Base-by-base conservation (phyloP, 2,329 filamentous ascomycete species). In the Xylaria sp. region DNA sequence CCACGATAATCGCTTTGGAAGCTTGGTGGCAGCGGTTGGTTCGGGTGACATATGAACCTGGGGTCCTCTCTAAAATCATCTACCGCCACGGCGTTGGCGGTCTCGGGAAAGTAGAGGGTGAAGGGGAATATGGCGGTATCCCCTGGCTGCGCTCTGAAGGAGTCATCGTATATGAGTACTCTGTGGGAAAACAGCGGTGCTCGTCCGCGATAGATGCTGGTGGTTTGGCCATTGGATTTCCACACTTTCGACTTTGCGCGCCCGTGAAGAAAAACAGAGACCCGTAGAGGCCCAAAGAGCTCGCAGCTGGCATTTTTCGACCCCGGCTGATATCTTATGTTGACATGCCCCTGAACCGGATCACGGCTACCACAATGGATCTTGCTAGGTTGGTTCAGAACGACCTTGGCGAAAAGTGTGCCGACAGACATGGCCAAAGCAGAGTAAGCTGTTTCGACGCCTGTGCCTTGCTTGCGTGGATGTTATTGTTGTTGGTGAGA, bases 211-310 rank as follows among this genome's bases (percentile, higher is more conserved):
- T 68, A 72, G 44, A 68, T 34, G 39, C 10, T 39, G 8, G 61
- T 67, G 20, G 7, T 52, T 52, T 72, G 61, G 0, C 65, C 64
- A 15, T 55, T 67, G 3, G 41, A 54, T 20, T 62, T 65, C 64
- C 67, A 66, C 28, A 72, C 50, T 31, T 72, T 70, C 15, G 70
- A 66, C 55, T 72, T 72, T 2, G 70, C 67, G 4, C 67, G 67
- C 46, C 70, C 70, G n/a, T 72, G 70, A 7, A 72, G 62, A 13
- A 31, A 46, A 48, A 70, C 67, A 13, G 25, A 48, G 67, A 70
- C 50, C 10, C 39, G 13, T 39, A 72, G 67, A 7, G 61, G 70
- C 18, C 70, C 70, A 9, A 70, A 72, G 8, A 72, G 61, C 39
- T 68, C 67, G 13, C 50, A 52, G n/a, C 50, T 39, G 20, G 48